Percentiles rank a stretch among this genome's conserved stretches.
Conservation (phyloP, 2,329 filamentous ascomycete genomes). For the Aspergillus pseudoviridinutans region DNA sequence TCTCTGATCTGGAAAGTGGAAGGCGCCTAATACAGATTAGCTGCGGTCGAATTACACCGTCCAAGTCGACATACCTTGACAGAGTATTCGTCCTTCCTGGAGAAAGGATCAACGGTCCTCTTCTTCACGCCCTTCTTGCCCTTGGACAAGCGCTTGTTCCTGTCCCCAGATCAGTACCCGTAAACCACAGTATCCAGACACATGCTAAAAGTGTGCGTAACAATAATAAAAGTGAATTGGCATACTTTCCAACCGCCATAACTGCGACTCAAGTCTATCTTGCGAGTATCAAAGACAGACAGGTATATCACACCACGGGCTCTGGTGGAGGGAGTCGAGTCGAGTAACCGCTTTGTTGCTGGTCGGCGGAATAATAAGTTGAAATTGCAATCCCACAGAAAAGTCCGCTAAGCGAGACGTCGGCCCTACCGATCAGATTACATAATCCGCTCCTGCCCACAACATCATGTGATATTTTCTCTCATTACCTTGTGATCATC, state of each 20-base stretch:
- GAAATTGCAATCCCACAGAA: conserved; percentile 44
- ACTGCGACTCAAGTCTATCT: conserved; percentile 56
- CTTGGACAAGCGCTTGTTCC: conserved; percentile 99
- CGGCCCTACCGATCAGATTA: conserved; percentile 32
- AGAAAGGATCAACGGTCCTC: conserved; percentile 96
- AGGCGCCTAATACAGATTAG: conserved; percentile 62
- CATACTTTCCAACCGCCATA: conserved; percentile 80
- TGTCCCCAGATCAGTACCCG: conserved; percentile 33
- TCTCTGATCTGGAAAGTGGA: conserved; percentile 94
- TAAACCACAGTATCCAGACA: background rate
- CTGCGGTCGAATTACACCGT: background rate
- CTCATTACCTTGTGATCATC: too few species aligned
- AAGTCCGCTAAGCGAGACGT: conserved; percentile 43
- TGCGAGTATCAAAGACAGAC: conserved; percentile 40
- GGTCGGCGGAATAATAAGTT: conserved; percentile 30
- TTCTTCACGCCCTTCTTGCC: conserved; percentile 99
- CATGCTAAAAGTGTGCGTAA: conserved; percentile 2
- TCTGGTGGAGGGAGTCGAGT: conserved; percentile 35
- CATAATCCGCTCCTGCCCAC: conserved; percentile 22
- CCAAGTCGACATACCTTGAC: conserved; percentile 60
- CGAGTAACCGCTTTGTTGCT: conserved; percentile 30
- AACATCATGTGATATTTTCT: background rate
- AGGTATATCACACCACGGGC: conserved; percentile 38
- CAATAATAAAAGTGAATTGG: conserved; percentile 16
- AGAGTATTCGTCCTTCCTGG: conserved; percentile 98